phyloP scores from a whole-genome alignment of 225 moss, liverwort and hornwort genomes.

The Climacium dendroides region DNA sequence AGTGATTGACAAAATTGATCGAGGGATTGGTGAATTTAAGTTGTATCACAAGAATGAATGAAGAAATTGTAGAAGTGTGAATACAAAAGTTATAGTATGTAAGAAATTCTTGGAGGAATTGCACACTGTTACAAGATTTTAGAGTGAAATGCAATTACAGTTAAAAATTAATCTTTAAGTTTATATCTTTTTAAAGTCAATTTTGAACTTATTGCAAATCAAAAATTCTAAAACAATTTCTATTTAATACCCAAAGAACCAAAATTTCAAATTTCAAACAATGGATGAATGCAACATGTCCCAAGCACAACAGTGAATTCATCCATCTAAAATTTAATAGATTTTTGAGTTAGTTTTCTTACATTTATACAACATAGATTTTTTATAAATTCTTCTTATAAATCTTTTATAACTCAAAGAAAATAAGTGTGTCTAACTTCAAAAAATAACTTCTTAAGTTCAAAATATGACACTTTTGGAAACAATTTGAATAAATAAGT shows the following conservation, averaged over 20 bases:
- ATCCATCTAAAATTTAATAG: not conserved
- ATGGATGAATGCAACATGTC: not conserved
- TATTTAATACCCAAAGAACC: not conserved
- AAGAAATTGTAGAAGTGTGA: not conserved
- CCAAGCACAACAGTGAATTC: not conserved
- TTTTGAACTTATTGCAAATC: not conserved
- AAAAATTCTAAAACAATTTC: not conserved
- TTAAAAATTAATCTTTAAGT: not conserved
- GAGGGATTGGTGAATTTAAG: not conserved
- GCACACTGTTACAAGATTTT: not conserved
- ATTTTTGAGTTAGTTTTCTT: not conserved
- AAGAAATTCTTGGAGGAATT: not conserved
- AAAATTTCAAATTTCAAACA: not conserved
- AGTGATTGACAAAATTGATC: not conserved
- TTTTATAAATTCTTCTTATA: no score
- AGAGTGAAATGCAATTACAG: not conserved
- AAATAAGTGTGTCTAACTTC: no score
- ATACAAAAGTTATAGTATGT: not conserved
- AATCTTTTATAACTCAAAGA: no score
- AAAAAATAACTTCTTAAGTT: no score
- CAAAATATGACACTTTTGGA: no score
- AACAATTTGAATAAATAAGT: no score
- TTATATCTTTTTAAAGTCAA: rapidly evolving
- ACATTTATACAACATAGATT: not conserved
- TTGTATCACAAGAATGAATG: not conserved